Evolutionary conservation across 2,329 filamentous ascomycete genomes (phyloP).

Genomic region (Scedosporium apiospermum): DNA sequence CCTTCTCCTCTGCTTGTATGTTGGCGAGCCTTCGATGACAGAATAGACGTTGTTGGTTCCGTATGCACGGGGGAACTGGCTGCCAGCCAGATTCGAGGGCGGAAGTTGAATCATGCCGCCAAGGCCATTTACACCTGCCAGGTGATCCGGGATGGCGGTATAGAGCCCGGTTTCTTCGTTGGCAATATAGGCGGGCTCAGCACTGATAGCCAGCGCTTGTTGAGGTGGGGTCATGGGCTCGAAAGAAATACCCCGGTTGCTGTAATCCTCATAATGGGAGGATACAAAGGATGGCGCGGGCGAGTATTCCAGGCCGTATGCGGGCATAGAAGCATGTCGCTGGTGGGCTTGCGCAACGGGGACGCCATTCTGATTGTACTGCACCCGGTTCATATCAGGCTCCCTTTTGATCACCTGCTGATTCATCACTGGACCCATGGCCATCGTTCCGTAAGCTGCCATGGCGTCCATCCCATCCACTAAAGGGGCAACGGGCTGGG

Average conservation of each 20-base stretch:
- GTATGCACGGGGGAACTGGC: constrained; percentile 70
- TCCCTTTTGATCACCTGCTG: constrained; percentile 80
- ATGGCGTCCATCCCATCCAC: constrained; percentile 62
- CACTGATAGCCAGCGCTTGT: constrained; percentile 68
- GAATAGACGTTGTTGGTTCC: constrained; percentile 76
- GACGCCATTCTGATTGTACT: constrained; percentile 88
- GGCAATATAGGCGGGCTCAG: constrained; percentile 92
- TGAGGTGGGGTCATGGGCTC: constrained; percentile 96
- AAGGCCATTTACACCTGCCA: constrained; percentile 60
- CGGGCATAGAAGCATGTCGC: constrained; percentile 96
- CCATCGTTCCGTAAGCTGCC: constrained; percentile 59
- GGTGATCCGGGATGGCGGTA: constrained; percentile 85
- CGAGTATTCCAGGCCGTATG: constrained; percentile 90
- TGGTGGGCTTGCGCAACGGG: constrained; percentile 77
- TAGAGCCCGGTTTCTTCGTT: constrained; percentile 97
- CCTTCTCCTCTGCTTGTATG: constrained; percentile 93
- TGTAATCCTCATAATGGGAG: constrained; percentile 98
- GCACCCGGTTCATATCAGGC: constrained; percentile 68
- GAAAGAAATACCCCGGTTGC: constrained; percentile 89
- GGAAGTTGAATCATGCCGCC: constrained; percentile 88
- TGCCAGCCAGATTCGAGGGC: constrained; percentile 70
- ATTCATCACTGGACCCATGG: constrained; percentile 59
- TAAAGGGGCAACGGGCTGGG: constrained; percentile 46
- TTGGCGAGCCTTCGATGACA: constrained; percentile 94
- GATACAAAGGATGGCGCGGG: constrained; percentile 96